phyloP scores from a whole-genome alignment of 768 basidiomycete genomes.

The Scleroderma citrinum region DNA sequence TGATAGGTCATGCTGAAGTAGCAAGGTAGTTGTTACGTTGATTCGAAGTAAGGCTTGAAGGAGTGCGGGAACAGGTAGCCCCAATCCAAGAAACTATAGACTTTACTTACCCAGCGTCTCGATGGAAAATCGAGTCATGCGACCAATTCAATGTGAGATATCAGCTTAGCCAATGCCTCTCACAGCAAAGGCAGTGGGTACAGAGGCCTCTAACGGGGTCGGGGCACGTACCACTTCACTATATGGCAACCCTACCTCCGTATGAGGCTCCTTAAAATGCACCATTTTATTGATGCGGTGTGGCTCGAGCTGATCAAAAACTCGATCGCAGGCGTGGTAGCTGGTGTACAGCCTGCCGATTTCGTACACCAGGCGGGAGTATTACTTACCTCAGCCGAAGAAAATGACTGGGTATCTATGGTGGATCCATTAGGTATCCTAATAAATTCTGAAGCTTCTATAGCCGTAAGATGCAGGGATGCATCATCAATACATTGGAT shows the following conservation, averaged over 20 bases:
- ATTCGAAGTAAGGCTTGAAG: too few species aligned
- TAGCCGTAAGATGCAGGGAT: constrained; percentile 58
- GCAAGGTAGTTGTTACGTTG: too few species aligned
- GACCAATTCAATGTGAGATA: neutral
- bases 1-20: too few species aligned
- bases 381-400: neutral
- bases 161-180: constrained; percentile 6
- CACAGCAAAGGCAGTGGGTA: too few species aligned
- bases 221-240: constrained; percentile 53
- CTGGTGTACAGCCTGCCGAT: constrained; percentile 13
- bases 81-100: too few species aligned
- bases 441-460: constrained; percentile 61
- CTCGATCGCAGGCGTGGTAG: constrained; percentile 38
- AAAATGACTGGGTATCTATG: neutral
- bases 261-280: constrained; percentile 72
- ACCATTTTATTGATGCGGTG: constrained; percentile 77
- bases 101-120: constrained; percentile 42
- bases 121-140: constrained; percentile 21
- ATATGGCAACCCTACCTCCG: constrained; percentile 70
- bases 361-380: constrained; percentile 18
- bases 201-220: too few species aligned
- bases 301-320: constrained; percentile 73
- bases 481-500: neutral
- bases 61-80: too few species aligned
- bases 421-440: constrained; percentile 41